Evolutionary conservation across 2,329 filamentous ascomycete genomes (phyloP), one percentile per base, ranked within the genome.

Genomic region (Ceratocystis harringtonii): DNA sequence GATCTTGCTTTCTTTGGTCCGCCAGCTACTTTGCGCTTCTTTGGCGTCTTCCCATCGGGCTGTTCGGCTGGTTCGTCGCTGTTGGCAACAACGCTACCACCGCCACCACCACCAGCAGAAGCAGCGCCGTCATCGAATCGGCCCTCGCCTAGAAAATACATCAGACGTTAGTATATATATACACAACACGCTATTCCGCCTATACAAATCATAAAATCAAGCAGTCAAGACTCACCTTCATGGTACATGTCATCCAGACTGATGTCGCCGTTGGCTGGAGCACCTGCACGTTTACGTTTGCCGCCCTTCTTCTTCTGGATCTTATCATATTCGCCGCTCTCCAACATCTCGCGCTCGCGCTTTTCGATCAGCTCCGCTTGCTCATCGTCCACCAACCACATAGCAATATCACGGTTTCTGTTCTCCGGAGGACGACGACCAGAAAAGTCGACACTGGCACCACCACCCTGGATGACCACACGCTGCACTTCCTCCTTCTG

Each of bases 401-500:
- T 88, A 58, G 94, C 94, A 76, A 97, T 97, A 72, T 99, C 94
- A 76, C 95, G 95, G 73, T 95, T 96, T 69, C 92, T 85, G 76
- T 95, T 96, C 78, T 96, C 92, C 4, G 88, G 82, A 68, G 86
- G 86, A 69, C 87, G 84, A 64, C 94, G 87, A 63, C 92, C 94
- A 74, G 95, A 97, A 80, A 99, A 97, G 79, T 97, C 94, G 68
- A 97, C 92, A 68, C 89, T 89, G 65, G 88, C 88, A 69, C 90
- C 91, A 66, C 92, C 91, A 70, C 92, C 94, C 62, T 89, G 89
- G 72, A 97, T 97, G 73, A 96, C 92, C 30, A 97, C 92, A 65
- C 94, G 90, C 75, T 96, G 92, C 69, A 99, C 94, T 75, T 99
- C 94, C 78, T 99, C 94, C 78, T 99, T 99, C 75, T 99, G 94